Base-by-base conservation (phyloP, 495 filamentous ascomycete species). In the Evernia prunastri region DNA sequence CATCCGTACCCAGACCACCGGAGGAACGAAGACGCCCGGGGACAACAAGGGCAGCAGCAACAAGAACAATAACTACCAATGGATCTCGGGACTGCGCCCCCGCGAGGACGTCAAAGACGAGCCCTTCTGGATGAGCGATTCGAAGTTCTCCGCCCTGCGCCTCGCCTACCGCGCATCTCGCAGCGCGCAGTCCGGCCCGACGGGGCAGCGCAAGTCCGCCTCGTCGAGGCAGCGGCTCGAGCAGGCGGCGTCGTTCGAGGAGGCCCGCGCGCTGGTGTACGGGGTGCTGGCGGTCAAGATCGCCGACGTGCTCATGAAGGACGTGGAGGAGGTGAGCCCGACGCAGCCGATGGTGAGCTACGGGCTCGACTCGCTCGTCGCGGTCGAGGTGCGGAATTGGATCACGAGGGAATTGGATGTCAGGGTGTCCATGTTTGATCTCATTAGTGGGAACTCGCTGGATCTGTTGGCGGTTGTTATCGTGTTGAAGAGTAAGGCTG, bases 381-480 rank as follows among this genome's bases (percentile, higher is more conserved):
- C 75, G 4, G 71, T 76, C 4, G 74, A 74, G 6, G 59, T 79
- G 8, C 70, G 76, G 29, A 76, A 74, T 57, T 79, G 76, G 76
- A 66, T 77, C 7, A 59, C 27, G 17, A 69, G 70, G 60, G 66
- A 68, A 35, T 57, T 76, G 13, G 59, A 67, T 27, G 67, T 70
- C n/a, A 67, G 75, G 37, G 53, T 74, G 53, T 78, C 82, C 70
- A 78, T 83, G 23, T 63, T 84, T 31, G 49, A 53, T 53, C 12
- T 53, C 12, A 31, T 53, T 1, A 1, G 1, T 3, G 49, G 49
- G 12, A 53, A 53, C 18, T 31, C 49, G 49, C 4, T 53, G 49
- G 49, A 53, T 13, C 7, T 29, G 27, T 29, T 53, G 27, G 15
- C 11, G 10, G 49, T 29, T 10, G 12, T 53, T 17, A 7, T 53